A percentile compares a stretch with the other conserved stretches of the same genome.
Evolutionary conservation across 257 asterid species (phyloP).

Genomic region (Plantago ovata): DNA sequence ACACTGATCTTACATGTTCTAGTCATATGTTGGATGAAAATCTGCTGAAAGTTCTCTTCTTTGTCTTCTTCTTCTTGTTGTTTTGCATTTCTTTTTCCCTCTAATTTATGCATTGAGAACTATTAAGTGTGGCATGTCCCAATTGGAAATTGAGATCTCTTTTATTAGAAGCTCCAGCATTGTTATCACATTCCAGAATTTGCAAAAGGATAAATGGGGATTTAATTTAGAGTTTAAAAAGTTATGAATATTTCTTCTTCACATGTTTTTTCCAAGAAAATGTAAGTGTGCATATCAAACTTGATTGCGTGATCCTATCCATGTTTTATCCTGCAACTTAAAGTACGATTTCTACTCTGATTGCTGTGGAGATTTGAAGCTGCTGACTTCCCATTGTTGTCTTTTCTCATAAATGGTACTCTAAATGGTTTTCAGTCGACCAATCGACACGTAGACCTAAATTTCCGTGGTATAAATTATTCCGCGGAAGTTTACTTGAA

Average conservation of each 20-base stretch:
- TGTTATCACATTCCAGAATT: no score
- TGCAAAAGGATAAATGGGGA: no score
- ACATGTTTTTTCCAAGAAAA: not conserved
- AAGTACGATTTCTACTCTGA: not conserved
- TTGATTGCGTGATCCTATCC: not conserved
- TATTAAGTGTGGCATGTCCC: not conserved
- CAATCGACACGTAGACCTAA: slow-evolving; percentile 64
- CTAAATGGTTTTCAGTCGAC: slow-evolving; percentile 48
- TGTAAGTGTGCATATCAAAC: not conserved
- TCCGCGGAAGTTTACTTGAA: slow-evolving; percentile 88
- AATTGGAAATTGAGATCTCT: no score
- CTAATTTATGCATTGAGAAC: no score
- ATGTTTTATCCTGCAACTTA: not conserved
- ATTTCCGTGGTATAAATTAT: slow-evolving; percentile 86
- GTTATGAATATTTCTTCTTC: not conserved
- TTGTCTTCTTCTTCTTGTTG: no score
- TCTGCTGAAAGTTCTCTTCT: not conserved
- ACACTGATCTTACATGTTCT: slow-evolving; percentile 5
- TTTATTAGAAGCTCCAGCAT: no score
- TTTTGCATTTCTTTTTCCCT: not conserved
- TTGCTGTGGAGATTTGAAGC: slow-evolving; percentile 2
- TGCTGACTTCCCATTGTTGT: slow-evolving; percentile 3
- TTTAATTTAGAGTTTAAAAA: not conserved
- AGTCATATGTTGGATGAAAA: not conserved
- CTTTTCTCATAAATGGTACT: slow-evolving; percentile 27